Base-by-base conservation (phyloP, 176 grass and related monocot genomes). In the Coix lacrymajobi region DNA sequence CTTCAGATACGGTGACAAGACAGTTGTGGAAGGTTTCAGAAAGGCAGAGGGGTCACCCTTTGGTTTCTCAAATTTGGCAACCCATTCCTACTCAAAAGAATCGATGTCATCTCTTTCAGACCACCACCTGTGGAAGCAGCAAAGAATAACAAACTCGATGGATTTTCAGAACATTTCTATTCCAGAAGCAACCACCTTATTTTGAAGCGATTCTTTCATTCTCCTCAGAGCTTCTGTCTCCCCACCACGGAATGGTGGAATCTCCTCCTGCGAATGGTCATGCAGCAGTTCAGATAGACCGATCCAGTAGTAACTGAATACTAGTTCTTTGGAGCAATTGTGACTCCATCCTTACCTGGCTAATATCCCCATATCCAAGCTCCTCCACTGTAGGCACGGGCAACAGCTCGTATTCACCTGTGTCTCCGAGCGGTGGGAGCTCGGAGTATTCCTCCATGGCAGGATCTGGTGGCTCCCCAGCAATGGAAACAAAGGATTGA, bases 1-100 rank as follows among this genome's bases (percentile, higher is more conserved):
- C 79, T 98, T 96, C 57, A 98, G 39, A 77, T 98, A 96, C 3
- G 89, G 93, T 76, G 93, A 96, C 79, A 98, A 86, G 36, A 93
- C 87, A 41, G 89, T 96, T 14, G 96, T 98, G 14, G 83, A 91
- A 28, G 96, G 96, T 87, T 92, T 93, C 56, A 85, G 39, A 70
- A 98, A 98, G 10, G 93, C 89, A 24, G 96, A 98, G 16, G 96
- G 96, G 38, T 98, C 82, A 57, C 93, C 89, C 81, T 95, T 98
- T 51, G 93, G 92, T 88, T 98, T 98, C 89, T 98, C 96, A 88
- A 93, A 98, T 62, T 87, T 95, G 88, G 87, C 82, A 40, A 98
- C 85, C 93, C 96, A 93, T 67, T 92, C 91, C 96, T 95, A 67
- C 37, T 19, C 11, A 56, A 57, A 56, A 6, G 13, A 79, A 66